These are phyloP conservation scores for Tuber aestivum DNA, from an alignment of 495 filamentous ascomycete genomes.

Conservation along the genomic window DNA sequence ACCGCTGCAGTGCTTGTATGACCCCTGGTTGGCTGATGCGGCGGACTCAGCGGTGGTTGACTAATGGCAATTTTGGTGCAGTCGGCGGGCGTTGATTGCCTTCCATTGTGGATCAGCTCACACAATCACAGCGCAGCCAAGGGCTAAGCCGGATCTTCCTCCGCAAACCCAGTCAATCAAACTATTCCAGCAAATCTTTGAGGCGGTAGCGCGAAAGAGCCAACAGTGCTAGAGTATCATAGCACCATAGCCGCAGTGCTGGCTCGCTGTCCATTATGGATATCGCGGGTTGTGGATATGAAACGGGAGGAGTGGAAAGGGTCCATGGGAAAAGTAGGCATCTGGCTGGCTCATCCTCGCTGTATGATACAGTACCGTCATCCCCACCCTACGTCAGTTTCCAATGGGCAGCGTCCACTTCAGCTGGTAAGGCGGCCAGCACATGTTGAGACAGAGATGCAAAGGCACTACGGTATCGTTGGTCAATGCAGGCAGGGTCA, in stretches of 20 bases:
- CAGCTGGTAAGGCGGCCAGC: neutral
- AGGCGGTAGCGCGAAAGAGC: neutral
- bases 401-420: neutral
- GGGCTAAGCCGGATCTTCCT: neutral
- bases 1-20: no score
- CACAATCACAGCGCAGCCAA: neutral
- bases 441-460: neutral
- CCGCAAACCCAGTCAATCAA: neutral
- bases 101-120: no score
- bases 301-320: neutral
- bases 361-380: neutral
- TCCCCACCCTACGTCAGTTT: neutral
- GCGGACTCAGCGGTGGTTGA: no score
- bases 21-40: no score
- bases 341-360: neutral
- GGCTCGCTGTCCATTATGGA: neutral
- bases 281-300: neutral
- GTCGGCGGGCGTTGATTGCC: no score
- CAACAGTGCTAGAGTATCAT: neutral
- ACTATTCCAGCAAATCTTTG: neutral
- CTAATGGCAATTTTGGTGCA: no score
- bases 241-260: neutral
- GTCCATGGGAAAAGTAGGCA: neutral
- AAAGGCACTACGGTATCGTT: neutral
- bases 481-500: neutral